Base-by-base conservation (phyloP, 106 monocot genomes). In the Platanthera zijinensis region DNA sequence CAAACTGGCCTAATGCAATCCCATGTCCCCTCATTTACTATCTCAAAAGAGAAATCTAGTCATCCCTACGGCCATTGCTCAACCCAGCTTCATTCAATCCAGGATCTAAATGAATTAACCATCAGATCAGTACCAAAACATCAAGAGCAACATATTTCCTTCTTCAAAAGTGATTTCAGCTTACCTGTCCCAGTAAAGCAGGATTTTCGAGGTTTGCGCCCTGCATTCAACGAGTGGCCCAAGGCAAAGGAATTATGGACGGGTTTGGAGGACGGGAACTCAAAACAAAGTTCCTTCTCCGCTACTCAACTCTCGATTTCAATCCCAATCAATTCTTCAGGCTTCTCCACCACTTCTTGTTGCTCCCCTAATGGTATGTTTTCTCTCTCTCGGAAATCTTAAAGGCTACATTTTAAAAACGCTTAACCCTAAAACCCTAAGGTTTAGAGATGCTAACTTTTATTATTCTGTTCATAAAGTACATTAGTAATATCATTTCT, bases 261-360 rank as follows among this genome's bases (percentile, higher is more conserved):
- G 1, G 83, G 85, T 5, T 71, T 90, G 57, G 82, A 85, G 7
- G 82, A 82, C 14, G 89, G 82, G 47, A 84, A 82, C 48, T 87
- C 82, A 13, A 84, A 84, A 17, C 78, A 78, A 14, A 57, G 79
- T 54, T 87, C 87, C 45, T 85, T 85, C 71, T 87, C 87, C 11
- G 87, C 82, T 6, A 90, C 90, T 18, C 84, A 80, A 72, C 84
- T 89, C 66, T 86, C 89, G 6, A 89, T 89, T n/a, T 89, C 89
- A 49, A 84, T 84, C 47, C 90, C 89, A 17, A 86, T 90, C 87
- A 76, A 82, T 10, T 83, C 84, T 30, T 84, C 84, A 5, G 87
- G 76, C 69, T 87, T 84, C 72, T 83, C 87, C 72, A 81, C 86
- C 51, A 86, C 80, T 39, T 73, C 82, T 57, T 83, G 76, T 3